phyloP scores from a whole-genome alignment of 768 basidiomycete genomes.

The Mycena polygramma region DNA sequence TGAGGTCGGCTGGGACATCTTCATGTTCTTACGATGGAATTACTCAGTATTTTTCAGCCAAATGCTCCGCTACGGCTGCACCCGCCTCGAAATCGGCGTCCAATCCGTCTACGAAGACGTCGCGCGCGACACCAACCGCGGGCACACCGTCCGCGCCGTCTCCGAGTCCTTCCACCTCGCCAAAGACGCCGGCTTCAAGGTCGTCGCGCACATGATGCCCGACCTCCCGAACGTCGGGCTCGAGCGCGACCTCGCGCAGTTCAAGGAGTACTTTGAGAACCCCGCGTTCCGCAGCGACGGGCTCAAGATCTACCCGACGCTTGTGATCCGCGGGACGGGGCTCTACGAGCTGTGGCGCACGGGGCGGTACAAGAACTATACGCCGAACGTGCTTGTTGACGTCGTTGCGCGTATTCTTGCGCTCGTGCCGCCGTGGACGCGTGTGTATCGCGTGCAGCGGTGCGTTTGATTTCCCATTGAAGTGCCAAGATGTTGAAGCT shows the following conservation, averaged over 20 bases:
- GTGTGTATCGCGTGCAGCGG: conserved; percentile 98
- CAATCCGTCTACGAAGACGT: conserved; percentile 99
- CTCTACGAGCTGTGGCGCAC: conserved; percentile 97
- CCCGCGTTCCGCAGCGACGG: conserved; percentile 98
- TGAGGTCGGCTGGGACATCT: conserved; percentile 66
- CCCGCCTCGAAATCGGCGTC: conserved; percentile 97
- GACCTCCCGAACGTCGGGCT: conserved; percentile 98
- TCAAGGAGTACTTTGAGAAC: conserved; percentile 99
- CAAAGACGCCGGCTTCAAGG: conserved; percentile 99
- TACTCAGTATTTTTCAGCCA: conserved; percentile 65
- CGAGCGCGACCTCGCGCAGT: conserved; percentile 97
- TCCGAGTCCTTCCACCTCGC: conserved; percentile 97
- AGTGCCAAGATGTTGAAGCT: too few relatives aligned
- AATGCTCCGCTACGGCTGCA: conserved; percentile 99
- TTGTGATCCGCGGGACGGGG: conserved; percentile 97
- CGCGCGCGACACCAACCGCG: conserved; percentile 97
- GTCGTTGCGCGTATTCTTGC: conserved; percentile 97
- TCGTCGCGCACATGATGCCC: conserved; percentile 99
- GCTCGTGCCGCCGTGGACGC: conserved; percentile 97
- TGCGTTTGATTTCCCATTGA: conserved; percentile 43
- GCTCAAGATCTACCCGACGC: conserved; percentile 97
- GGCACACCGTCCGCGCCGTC: conserved; percentile 97
- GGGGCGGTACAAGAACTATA: conserved; percentile 99
- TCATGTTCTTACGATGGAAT: not conserved
- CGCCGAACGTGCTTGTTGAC: conserved; percentile 98